These are phyloP conservation scores for Phlyctochytrium bullatum DNA, from an alignment of 192 early-diverging fungal genomes.

Conservation along the genomic window DNA sequence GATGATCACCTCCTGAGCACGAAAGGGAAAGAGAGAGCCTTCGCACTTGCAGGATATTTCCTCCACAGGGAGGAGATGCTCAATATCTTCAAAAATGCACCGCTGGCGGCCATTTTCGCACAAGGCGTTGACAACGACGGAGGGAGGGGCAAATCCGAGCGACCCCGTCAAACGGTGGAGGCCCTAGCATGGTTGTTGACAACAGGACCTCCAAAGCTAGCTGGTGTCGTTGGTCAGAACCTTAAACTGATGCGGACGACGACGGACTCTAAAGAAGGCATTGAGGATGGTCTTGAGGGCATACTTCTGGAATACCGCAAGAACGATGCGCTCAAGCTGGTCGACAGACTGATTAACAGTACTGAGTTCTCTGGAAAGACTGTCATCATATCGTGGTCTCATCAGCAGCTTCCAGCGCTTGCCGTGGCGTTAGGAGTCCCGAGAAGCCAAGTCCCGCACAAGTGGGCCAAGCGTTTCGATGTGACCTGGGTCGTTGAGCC, in stretches of 20 bases:
- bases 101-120: slow-evolving; percentile 36
- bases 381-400: slow-evolving; percentile 48
- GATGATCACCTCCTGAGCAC: slow-evolving; percentile 44
- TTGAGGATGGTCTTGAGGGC: not conserved
- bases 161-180: slow-evolving; percentile 39
- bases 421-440: slow-evolving; percentile 35
- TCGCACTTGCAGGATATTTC: slow-evolving; percentile 48
- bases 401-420: slow-evolving; percentile 40
- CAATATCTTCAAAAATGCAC: slow-evolving; percentile 20
- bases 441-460: slow-evolving; percentile 23
- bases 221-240: not conserved
- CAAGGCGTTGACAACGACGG: slow-evolving; percentile 37
- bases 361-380: slow-evolving; percentile 25
- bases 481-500: slow-evolving; percentile 45
- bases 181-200: slow-evolving; percentile 25
- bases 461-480: slow-evolving; percentile 54
- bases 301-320: slow-evolving; percentile 31
- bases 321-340: slow-evolving; percentile 16
- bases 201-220: not conserved
- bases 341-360: not conserved
- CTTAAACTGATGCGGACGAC: not conserved
- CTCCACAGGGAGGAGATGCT: slow-evolving; percentile 36
- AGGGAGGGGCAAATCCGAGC: slow-evolving; percentile 28
- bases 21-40: slow-evolving; percentile 46
- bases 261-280: not conserved